Evolutionary conservation across 176 grass and related monocot genomes (phyloP).

Genomic region (Carex cristatella): DNA sequence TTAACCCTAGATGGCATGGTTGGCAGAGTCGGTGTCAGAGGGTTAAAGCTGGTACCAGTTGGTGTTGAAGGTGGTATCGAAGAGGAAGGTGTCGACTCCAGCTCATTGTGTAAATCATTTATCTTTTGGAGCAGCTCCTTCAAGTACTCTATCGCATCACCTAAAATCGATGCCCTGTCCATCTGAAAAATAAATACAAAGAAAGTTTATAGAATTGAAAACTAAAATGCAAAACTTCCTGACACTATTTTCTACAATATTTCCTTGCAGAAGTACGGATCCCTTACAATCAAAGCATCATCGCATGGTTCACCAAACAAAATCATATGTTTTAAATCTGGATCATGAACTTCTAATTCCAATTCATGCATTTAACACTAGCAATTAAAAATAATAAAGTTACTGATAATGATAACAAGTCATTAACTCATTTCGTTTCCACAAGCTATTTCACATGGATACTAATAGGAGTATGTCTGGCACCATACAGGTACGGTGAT

Average conservation of each 20-base stretch:
- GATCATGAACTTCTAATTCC: neutral
- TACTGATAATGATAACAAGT: neutral
- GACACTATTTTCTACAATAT: neutral
- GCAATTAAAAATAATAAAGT: neutral
- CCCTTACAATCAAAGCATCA: neutral
- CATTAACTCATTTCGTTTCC: neutral
- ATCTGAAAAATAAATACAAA: conserved; percentile 44
- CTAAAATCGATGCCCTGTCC: conserved; percentile 96
- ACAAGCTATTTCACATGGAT: neutral
- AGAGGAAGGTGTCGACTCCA: conserved; percentile 63
- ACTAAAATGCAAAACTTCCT: neutral
- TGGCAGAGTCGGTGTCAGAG: conserved; percentile 73
- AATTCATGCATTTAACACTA: neutral
- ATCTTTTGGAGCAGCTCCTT: conserved; percentile 96
- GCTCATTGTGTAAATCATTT: conserved; percentile 81
- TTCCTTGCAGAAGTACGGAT: neutral
- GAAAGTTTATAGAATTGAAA: neutral
- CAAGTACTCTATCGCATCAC: conserved; percentile 91
- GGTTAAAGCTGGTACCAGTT: conserved; percentile 76
- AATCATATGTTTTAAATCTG: neutral
- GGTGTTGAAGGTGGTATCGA: conserved; percentile 56
- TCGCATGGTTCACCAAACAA: neutral
- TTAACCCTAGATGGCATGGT: conserved; percentile 67
- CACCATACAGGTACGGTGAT: neutral
- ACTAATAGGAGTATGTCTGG: neutral